Base-by-base conservation (phyloP, 768 basidiomycete genomes). In the Tricholoma sp. region DNA sequence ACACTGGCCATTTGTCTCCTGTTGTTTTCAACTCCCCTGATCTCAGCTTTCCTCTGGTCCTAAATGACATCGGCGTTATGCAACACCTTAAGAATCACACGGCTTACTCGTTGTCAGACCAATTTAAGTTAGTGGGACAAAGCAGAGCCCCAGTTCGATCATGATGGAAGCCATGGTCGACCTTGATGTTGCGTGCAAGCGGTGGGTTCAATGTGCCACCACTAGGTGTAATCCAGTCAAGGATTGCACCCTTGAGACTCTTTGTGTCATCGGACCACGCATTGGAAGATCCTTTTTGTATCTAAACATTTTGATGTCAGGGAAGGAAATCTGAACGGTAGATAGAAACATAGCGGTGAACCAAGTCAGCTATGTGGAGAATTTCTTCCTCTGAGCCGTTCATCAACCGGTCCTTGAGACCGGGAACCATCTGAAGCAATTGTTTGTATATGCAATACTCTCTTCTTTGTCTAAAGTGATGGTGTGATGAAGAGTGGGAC, bases 191-290 rank as follows among this genome's bases (percentile, higher is more conserved):
- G 11, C 53, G 47, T 14, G 31, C 18, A 18, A 61, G 24, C 47
- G 56, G 54, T n/a, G 63, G 61, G 32, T 21, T 53, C 34, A 62
- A 39, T 10, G 31, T 3, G 24, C 57, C 41, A 9, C 50, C 56
- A 9, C 35, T 41, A 5, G 63, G 63, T n/a, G 59, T 60, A 19
- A 64, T 59, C 63, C 63, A 64, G 47, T 62, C 56, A 24, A 64
- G 19, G 24, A 59, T 19, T 41, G 39, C 39, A 19, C 39, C 39
- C 39, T 41, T 41, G 16, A 41, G 39, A 16, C n/a, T 41, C 53
- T 14, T 55, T 10, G 56, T 60, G 47, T 60, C 47, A 34, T 57
- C 59, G 12, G 60, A 31, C 43, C 62, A 19, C 3, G 60, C 50
- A 12, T 19, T 46, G 12, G 53, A 37, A 6, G 57, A n/a, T 7